Conservation (phyloP, 345 rosid genomes). For the Ceriops decandra region DNA sequence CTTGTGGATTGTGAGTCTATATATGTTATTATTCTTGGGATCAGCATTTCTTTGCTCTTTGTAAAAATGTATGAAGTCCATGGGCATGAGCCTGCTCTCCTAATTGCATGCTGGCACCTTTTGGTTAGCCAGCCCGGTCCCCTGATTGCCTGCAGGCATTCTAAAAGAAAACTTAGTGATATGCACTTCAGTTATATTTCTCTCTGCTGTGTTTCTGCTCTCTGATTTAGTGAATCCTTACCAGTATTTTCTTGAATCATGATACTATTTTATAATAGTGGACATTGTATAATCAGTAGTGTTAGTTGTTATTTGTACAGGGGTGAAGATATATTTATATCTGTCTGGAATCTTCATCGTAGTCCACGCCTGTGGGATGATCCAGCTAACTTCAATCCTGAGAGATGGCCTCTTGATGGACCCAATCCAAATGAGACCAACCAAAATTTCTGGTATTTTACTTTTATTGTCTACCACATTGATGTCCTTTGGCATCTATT, state of each 20-base stretch:
- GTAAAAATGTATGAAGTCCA: too few species aligned
- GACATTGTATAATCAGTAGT: neutral
- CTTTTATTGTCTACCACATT: neutral
- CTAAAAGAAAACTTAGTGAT: too few species aligned
- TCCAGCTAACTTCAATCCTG: conserved; percentile 80
- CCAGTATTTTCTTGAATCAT: too few species aligned
- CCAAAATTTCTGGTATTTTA: conserved; percentile 70
- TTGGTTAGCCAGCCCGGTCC: too few species aligned
- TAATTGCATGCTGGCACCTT: too few species aligned
- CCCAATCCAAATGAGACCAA: conserved; percentile 96
- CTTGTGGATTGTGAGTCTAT: neutral
- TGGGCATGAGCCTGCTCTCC: too few species aligned
- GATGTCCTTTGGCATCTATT: neutral
- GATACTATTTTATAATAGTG: too few species aligned
- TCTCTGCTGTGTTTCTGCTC: neutral
- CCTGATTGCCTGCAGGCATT: too few species aligned
- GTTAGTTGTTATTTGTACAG: conserved; percentile 30
- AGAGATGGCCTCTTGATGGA: conserved; percentile 95
- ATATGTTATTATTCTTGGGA: neutral
- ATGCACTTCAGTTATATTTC: neutral
- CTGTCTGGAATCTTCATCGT: conserved; percentile 88
- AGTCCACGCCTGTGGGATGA: conserved; percentile 82
- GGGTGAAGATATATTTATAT: conserved; percentile 87
- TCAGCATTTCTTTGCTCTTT: neutral
- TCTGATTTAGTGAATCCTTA: too few species aligned